Percentiles rank a stretch among this genome's conserved stretches.
Evolutionary conservation across 2,329 filamentous ascomycete species (phyloP).

Genomic region (Fusarium ramigenum): DNA sequence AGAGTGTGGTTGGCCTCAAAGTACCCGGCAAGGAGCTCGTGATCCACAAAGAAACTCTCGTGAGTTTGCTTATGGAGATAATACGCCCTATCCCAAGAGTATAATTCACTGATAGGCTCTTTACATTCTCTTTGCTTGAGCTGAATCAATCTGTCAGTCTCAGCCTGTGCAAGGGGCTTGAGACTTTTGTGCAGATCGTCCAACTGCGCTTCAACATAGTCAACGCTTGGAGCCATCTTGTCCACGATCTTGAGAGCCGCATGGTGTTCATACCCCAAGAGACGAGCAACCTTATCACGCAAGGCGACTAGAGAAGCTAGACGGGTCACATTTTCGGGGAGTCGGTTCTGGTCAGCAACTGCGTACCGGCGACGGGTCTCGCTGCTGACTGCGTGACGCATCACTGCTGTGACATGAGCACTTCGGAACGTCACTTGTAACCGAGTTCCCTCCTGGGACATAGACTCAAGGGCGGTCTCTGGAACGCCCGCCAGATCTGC

Average conservation of each 20-base stretch:
- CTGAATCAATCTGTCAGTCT: background rate
- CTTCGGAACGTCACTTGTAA: background rate
- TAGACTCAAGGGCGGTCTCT: fast-evolving
- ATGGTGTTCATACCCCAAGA: background rate
- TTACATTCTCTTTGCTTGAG: fast-evolving
- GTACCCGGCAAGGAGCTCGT: background rate
- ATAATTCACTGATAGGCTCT: background rate
- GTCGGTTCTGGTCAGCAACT: background rate
- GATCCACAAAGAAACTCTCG: background rate
- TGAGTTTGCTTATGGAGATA: background rate
- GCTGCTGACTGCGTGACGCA: background rate
- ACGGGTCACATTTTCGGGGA: background rate
- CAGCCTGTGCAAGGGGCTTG: fast-evolving
- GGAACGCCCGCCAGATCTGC: background rate
- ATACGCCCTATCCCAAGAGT: background rate
- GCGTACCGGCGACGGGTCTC: background rate
- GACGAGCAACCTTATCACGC: background rate
- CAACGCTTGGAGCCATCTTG: background rate
- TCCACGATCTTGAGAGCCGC: background rate
- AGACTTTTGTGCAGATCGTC: background rate
- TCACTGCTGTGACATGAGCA: background rate
- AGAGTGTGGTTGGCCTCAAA: background rate
- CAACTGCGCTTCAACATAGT: background rate
- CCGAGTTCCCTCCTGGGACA: background rate
- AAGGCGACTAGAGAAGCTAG: background rate